These are phyloP conservation scores for Crithidia sp. DNA, from an alignment of 208 protist genomes.

Conservation along the genomic window DNA sequence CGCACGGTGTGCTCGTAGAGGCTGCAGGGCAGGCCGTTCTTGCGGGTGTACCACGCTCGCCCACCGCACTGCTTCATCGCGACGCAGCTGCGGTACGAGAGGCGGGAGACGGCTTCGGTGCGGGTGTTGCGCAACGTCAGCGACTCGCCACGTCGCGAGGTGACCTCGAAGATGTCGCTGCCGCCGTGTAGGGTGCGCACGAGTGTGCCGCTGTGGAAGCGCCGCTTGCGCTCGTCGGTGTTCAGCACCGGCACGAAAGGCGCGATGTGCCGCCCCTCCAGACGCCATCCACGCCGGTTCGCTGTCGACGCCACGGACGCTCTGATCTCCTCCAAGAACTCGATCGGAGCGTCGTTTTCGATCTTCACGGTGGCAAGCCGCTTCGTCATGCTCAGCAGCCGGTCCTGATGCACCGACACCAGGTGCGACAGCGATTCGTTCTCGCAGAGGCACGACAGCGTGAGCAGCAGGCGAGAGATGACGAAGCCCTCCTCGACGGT, in stretches of 20 bases:
- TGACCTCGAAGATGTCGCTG: slow-evolving; percentile 35
- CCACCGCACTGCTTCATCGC: slow-evolving; percentile 81
- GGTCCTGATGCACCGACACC: slow-evolving; percentile 54
- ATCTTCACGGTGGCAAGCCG: slow-evolving; percentile 73
- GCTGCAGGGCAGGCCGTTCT: slow-evolving; percentile 82
- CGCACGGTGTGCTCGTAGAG: slow-evolving; percentile 82
- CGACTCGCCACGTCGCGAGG: slow-evolving; percentile 26
- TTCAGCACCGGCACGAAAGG: slow-evolving; percentile 70
- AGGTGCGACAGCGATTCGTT: slow-evolving; percentile 70
- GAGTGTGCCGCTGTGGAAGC: slow-evolving; percentile 62
- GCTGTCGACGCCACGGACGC: slow-evolving; percentile 64
- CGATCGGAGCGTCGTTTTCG: slow-evolving; percentile 68
- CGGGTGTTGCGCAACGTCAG: slow-evolving; percentile 31
- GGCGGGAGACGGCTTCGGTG: slow-evolving; percentile 26
- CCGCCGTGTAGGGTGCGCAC: slow-evolving; percentile 35
- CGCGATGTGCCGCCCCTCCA: slow-evolving; percentile 40
- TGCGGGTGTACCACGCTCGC: slow-evolving; percentile 61
- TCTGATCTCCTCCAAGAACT: slow-evolving; percentile 84
- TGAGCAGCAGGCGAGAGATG: slow-evolving; percentile 84
- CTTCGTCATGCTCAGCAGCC: slow-evolving; percentile 68
- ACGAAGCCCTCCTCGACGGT: slow-evolving; percentile 84
- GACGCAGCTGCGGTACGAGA: slow-evolving; percentile 56
- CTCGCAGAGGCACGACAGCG: slow-evolving; percentile 84
- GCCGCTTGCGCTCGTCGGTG: slow-evolving; percentile 49
- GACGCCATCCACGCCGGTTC: slow-evolving; percentile 32